A percentile compares a stretch with the other conserved stretches of the same genome.
Conservation (phyloP, 495 filamentous ascomycete species). For the Bryoglossum gracile region DNA sequence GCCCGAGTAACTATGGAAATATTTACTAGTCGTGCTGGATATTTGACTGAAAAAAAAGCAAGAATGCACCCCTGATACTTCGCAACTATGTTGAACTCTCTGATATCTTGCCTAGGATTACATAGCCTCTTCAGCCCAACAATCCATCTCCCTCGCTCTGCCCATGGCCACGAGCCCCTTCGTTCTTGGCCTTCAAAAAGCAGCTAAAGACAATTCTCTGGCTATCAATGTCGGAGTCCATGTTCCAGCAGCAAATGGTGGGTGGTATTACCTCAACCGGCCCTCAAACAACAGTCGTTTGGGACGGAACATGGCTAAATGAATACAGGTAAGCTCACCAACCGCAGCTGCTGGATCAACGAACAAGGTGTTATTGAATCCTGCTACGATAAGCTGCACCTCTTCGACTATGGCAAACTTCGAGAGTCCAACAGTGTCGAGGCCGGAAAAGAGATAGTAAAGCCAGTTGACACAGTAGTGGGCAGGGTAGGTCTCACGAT, state of each 20-base stretch:
- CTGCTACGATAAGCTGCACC: slow-evolving; percentile 70
- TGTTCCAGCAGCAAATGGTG: slow-evolving; percentile 55
- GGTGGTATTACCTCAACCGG: too few relatives aligned
- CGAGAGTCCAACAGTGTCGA: slow-evolving; percentile 61
- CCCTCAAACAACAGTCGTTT: too few relatives aligned
- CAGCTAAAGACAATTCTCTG: slow-evolving; percentile 51
- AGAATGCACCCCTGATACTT: too few relatives aligned
- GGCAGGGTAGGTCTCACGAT: slow-evolving; percentile 73
- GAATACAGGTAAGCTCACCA: slow-evolving; percentile 54
- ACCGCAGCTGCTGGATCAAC: slow-evolving; percentile 65
- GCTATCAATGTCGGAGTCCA: slow-evolving; percentile 88
- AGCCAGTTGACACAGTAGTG: slow-evolving; percentile 64
- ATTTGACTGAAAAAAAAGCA: too few relatives aligned
- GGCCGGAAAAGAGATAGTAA: slow-evolving; percentile 47
- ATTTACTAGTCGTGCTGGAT: too few relatives aligned
- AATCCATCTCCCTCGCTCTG: slow-evolving; percentile 59
- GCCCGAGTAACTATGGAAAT: too few relatives aligned
- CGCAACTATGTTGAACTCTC: not conserved
- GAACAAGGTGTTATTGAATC: slow-evolving; percentile 52
- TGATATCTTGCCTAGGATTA: slow-evolving; percentile 45
- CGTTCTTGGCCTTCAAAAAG: slow-evolving; percentile 61
- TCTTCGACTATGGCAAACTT: slow-evolving; percentile 68
- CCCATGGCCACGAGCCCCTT: slow-evolving; percentile 52
- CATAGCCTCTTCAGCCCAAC: slow-evolving; percentile 58
- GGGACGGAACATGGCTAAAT: too few relatives aligned